Base-by-base conservation (phyloP, 129 eudicot species). In the Pulicaria dysenterica region DNA sequence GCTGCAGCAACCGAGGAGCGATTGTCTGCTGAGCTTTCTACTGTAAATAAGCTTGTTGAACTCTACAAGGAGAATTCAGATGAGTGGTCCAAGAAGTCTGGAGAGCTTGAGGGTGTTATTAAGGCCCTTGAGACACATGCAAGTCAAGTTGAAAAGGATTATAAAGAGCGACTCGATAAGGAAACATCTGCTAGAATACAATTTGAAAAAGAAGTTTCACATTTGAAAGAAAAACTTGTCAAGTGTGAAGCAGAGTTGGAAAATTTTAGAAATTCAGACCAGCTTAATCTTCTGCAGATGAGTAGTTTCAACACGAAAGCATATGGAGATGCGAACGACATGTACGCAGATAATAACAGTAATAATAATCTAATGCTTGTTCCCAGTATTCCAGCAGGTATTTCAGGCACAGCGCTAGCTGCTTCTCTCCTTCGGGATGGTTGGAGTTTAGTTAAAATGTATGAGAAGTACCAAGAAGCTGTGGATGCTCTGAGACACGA, bases 401-500 rank as follows among this genome's bases (percentile, higher is more conserved):
- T 94, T 70, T 94, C 99, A 1, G 99, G 99, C 65, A 94, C 99
- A 8, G 97, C 99, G 46, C 63, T 94, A 73, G 99, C 99, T 72
- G 99, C 93, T 80, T 85, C 99, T 36, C 99, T 94, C 70, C 81
- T 94, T 53, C 86, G 97, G 68, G 99, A 94, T 44, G 99, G 99
- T 77, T 90, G 99, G 99, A 90, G 96, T 82, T 84, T 94, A 55
- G 97, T 89, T 19, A 94, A 94, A 80, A 85, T 94, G 85, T 94
- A 94, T 69, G 79, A 85, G 48, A 90, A 90, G 56, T 94, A 90
- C 76, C 99, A 94, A 80, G 99, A 94, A 84, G 94, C 97, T 64
- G 85, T 91, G 47, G 99, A 94, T 75, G 97, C 99, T 68, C 43
- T 90, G 66, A 84, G 89, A 37, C 99, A 94, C 46, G 99, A 94